These are phyloP conservation scores for Fraxinus baroniana DNA, from an alignment of 305 asterid genomes.

Conservation along the genomic window DNA sequence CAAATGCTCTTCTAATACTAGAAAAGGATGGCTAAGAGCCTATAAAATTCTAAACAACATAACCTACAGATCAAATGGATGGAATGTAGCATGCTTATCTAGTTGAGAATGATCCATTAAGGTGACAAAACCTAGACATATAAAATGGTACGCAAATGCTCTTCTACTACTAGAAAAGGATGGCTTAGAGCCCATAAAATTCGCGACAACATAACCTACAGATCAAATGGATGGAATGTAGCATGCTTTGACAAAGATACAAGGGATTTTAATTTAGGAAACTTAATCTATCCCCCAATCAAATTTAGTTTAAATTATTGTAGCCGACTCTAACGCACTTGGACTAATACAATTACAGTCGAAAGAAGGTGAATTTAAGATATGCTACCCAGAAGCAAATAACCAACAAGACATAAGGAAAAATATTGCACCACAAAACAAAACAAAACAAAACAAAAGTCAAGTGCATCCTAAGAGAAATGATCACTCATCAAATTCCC, in stretches of 20 bases:
- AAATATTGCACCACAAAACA: not conserved
- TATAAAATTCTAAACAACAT: not conserved
- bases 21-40: not conserved
- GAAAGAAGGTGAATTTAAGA: not conserved
- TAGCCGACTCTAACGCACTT: not conserved
- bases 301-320: not conserved
- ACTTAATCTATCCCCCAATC: not conserved
- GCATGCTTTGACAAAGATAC: not conserved
- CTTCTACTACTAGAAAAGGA: not conserved
- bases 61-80: not conserved
- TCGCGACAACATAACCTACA: not conserved
- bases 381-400: conserved; percentile 2
- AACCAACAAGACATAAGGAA: not conserved
- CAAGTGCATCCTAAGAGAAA: conserved; percentile 23
- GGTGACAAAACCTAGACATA: not conserved
- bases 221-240: conserved; percentile 1
- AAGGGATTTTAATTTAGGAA: not conserved
- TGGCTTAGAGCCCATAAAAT: not conserved
- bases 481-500: conserved; percentile 25
- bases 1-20: not conserved
- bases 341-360: not conserved
- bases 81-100: conserved; percentile 1
- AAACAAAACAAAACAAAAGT: not conserved
- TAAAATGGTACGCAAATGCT: not conserved
- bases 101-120: not conserved